phyloP scores from a whole-genome alignment of 495 filamentous ascomycete species.

The Echria macrotheca region DNA sequence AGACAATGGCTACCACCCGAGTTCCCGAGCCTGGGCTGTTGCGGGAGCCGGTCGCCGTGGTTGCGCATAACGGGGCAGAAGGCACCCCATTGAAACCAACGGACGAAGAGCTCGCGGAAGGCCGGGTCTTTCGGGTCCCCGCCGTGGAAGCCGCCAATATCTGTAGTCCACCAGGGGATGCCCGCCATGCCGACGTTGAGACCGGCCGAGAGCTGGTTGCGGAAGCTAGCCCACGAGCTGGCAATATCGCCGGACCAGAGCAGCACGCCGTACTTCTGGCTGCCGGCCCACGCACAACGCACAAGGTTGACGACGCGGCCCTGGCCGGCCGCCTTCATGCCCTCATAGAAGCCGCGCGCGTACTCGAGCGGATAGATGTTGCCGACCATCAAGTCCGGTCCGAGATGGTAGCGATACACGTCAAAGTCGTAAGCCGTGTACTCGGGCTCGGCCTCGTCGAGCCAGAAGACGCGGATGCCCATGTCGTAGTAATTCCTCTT shows the following conservation, averaged over 20 bases:
- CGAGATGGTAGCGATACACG: constrained; percentile 51
- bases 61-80: constrained; percentile 58
- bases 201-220: constrained; percentile 51
- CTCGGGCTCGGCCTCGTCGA: constrained; percentile 58
- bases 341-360: constrained; percentile 51
- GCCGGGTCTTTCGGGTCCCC: constrained; percentile 46
- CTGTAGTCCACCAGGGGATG: constrained; percentile 56
- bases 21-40: constrained; percentile 33
- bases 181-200: constrained; percentile 55
- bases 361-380: constrained; percentile 54
- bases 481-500: constrained; percentile 52
- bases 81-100: constrained; percentile 59
- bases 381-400: constrained; percentile 47
- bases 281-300: constrained; percentile 55
- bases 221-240: constrained; percentile 48
- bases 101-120: constrained; percentile 53
- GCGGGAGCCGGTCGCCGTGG: constrained; percentile 54
- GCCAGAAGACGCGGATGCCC: constrained; percentile 56
- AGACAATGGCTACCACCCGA: constrained; percentile 30
- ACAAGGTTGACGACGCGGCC: constrained; percentile 49
- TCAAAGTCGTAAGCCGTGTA: constrained; percentile 56
- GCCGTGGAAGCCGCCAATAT: constrained; percentile 59
- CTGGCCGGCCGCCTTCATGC: constrained; percentile 36
- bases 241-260: constrained; percentile 58
- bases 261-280: constrained; percentile 54